These are phyloP conservation scores for Diaporthe australafricana DNA, from an alignment of 2,329 filamentous ascomycete species.

Conservation along the genomic window DNA sequence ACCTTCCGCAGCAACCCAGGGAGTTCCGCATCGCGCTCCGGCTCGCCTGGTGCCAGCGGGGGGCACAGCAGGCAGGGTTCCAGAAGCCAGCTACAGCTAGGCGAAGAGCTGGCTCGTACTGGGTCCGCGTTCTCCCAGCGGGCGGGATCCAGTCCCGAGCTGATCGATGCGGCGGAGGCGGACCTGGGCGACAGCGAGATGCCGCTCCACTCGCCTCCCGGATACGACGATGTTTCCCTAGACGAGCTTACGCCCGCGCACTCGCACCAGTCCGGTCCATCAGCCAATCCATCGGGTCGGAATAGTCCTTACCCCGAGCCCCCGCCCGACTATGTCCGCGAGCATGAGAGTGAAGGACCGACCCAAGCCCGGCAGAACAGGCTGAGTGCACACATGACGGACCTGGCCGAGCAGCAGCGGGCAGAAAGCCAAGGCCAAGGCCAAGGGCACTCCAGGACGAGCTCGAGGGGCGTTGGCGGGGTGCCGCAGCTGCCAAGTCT, in stretches of 20 bases:
- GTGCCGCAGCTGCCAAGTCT: constrained; percentile 65
- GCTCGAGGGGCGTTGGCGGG: constrained; percentile 52
- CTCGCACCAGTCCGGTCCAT: constrained; percentile 38
- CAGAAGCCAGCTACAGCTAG: constrained; percentile 40
- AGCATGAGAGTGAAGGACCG: constrained; percentile 7
- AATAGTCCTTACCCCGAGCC: constrained; percentile 59
- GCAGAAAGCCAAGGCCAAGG: constrained; percentile 20
- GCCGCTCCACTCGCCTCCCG: constrained; percentile 59
- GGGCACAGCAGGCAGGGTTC: constrained; percentile 56
- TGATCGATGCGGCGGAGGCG: constrained; percentile 57
- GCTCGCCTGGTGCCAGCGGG: constrained; percentile 39
- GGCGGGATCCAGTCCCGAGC: constrained; percentile 64
- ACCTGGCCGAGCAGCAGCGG: constrained; percentile 40
- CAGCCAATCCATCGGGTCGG: constrained; percentile 46
- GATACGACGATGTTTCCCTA: constrained; percentile 63
- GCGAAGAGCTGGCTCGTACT: constrained; percentile 41
- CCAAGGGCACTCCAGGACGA: constrained; percentile 33
- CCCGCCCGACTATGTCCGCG: constrained; percentile 62
- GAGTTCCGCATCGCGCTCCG: constrained; percentile 35
- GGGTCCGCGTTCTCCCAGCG: constrained; percentile 47
- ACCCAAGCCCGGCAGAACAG: constrained; percentile 47
- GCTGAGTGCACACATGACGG: constrained; percentile 48
- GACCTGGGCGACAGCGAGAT: constrained; percentile 61
- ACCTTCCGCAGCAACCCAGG: constrained; percentile 43
- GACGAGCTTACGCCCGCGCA: constrained; percentile 51